phyloP scores from a whole-genome alignment of 73 alveolate species.

The Paramecium tetraurelia region DNA sequence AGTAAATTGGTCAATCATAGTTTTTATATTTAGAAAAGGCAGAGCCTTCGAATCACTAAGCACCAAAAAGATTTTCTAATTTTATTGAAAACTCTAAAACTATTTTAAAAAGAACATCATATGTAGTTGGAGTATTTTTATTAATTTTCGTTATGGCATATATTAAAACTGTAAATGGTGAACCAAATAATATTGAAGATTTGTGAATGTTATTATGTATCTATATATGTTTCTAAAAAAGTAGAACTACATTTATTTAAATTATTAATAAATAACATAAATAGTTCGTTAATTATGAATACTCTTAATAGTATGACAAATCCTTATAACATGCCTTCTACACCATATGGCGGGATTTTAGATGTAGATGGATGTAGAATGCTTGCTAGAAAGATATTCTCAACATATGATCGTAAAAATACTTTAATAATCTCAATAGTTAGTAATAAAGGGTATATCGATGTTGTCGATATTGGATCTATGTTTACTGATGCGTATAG shows the following conservation, averaged over 20 bases:
- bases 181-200: background rate
- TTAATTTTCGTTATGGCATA: background rate
- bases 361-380: constrained; percentile 47
- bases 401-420: background rate
- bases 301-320: constrained; percentile 10
- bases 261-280: background rate
- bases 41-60: background rate
- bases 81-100: background rate
- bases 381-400: constrained; percentile 19
- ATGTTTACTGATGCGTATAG: constrained; percentile 37
- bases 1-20: background rate
- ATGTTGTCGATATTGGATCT: constrained; percentile 1
- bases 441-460: constrained; percentile 9
- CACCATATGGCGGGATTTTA: constrained; percentile 35
- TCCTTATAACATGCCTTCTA: constrained; percentile 10
- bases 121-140: background rate
- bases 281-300: background rate
- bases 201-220: background rate
- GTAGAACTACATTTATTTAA: background rate
- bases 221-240: background rate
- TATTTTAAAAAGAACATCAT: background rate
- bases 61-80: background rate
- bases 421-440: background rate
- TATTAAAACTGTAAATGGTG: background rate
- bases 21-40: background rate